Evolutionary conservation across 306 rosid genomes (phyloP).

Genomic region (Senna tora): DNA sequence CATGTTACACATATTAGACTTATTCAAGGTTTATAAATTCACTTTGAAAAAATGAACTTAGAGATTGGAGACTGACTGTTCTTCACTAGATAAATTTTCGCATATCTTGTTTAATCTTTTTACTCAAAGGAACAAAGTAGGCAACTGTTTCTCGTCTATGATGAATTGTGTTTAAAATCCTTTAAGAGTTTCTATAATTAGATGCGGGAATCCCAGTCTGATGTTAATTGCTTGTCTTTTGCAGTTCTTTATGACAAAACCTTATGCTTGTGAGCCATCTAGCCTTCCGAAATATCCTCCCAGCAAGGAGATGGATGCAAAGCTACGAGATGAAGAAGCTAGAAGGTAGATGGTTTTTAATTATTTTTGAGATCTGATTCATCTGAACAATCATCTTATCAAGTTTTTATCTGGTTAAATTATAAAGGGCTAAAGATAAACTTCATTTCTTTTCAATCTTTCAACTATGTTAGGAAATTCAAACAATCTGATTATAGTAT

Average conservation of each 20-base stretch:
- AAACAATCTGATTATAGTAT: background rate
- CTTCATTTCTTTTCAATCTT: background rate
- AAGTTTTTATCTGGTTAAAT: constrained; percentile 17
- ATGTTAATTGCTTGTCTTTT: constrained; percentile 44
- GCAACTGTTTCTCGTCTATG: background rate
- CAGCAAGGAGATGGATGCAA: constrained; percentile 99
- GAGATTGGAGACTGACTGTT: constrained; percentile 19
- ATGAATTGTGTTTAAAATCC: constrained; percentile 25
- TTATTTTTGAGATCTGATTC: constrained; percentile 28
- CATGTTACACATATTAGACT: background rate
- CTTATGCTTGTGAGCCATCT: constrained; percentile 97
- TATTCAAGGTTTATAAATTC: constrained; percentile 17
- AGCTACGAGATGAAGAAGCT: constrained; percentile 94
- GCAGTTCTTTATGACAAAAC: constrained; percentile 90
- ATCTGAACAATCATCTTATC: constrained; percentile 14
- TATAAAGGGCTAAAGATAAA: background rate
- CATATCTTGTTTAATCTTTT: background rate
- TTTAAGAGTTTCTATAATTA: background rate
- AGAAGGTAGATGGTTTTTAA: constrained; percentile 67
- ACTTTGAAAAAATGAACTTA: background rate
- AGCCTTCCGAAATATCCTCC: constrained; percentile 99
- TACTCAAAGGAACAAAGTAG: background rate
- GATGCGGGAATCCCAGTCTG: constrained; percentile 7
- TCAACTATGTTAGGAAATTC: constrained; percentile 23
- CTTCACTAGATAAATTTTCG: background rate